phyloP scores from a whole-genome alignment of 2,329 filamentous ascomycete genomes.

The Leptographium radiaticola region DNA sequence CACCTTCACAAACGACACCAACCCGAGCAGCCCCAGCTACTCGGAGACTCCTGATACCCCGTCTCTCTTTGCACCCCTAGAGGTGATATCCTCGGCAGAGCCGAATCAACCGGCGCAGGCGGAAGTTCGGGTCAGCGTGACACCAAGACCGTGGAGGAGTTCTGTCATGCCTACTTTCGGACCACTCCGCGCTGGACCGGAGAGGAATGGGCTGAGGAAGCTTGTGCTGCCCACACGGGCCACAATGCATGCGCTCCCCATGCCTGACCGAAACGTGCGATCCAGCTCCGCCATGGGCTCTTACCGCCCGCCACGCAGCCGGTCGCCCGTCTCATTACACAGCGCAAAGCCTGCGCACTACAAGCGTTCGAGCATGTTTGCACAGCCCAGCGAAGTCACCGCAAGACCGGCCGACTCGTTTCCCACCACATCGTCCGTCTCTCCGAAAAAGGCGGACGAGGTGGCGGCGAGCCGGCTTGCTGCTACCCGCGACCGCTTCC shows the following conservation, averaged over 20 bases:
- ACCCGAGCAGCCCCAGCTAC: background rate
- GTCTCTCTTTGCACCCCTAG: constrained; percentile 13
- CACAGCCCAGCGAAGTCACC: constrained; percentile 6
- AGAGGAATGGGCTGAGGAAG: background rate
- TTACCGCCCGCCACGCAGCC: background rate
- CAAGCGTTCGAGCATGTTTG: constrained; percentile 15
- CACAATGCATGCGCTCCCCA: background rate
- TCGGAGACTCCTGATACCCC: constrained; percentile 12
- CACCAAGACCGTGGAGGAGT: constrained; percentile 11
- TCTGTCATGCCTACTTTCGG: constrained; percentile 1
- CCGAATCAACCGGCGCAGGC: background rate
- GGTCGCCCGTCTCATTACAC: background rate
- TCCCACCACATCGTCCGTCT: background rate
- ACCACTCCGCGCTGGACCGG: background rate
- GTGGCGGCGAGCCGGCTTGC: background rate
- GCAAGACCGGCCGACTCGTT: background rate
- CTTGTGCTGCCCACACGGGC: background rate
- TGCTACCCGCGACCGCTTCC: background rate
- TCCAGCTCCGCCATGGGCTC: background rate
- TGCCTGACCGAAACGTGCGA: background rate
- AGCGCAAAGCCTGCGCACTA: constrained; percentile 3
- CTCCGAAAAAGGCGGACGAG: background rate
- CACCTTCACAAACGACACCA: constrained; percentile 1
- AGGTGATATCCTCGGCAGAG: background rate
- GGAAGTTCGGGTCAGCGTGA: constrained; percentile 4